These are phyloP conservation scores for Catunica adiposa DNA, from an alignment of 2,329 filamentous ascomycete species.

Conservation along the genomic window DNA sequence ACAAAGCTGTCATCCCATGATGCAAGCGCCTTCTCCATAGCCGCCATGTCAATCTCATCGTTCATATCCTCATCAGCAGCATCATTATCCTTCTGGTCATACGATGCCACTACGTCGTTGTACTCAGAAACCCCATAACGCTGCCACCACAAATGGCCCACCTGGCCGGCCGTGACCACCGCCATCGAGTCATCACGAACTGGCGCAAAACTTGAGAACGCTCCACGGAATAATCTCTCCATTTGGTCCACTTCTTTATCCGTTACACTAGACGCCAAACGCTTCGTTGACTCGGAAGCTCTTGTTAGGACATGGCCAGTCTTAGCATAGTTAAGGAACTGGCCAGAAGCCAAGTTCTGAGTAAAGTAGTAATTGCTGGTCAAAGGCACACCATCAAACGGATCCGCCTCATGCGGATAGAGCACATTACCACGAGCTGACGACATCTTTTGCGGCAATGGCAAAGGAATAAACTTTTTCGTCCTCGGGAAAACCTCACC, in stretches of 20 bases:
- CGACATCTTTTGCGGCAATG: constrained; percentile 42
- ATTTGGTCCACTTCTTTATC: constrained; percentile 47
- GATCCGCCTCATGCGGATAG: constrained; percentile 37
- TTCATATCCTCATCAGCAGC: constrained; percentile 24
- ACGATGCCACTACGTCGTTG: constrained; percentile 43
- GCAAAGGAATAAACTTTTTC: constrained; percentile 39
- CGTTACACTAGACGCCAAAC: constrained; percentile 41
- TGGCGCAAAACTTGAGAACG: constrained; percentile 67
- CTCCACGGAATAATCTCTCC: constrained; percentile 58
- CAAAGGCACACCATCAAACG: constrained; percentile 37
- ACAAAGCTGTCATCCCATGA: constrained; percentile 41
- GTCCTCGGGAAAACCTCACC: constrained; percentile 41
- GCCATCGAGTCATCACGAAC: constrained; percentile 57
- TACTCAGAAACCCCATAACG: constrained; percentile 49
- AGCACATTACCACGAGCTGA: constrained; percentile 45
- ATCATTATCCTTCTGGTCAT: constrained; percentile 21
- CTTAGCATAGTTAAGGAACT: constrained; percentile 56
- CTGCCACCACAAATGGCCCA: constrained; percentile 64
- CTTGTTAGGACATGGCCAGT: constrained; percentile 21
- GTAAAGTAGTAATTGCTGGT: constrained; percentile 46
- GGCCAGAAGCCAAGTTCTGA: constrained; percentile 47
- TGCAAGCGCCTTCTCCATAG: constrained; percentile 37
- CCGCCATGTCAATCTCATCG: constrained; percentile 32
- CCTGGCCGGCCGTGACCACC: constrained; percentile 48
- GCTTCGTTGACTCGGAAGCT: constrained; percentile 35